Evolutionary conservation across 2,329 filamentous ascomycete species (phyloP), one percentile per base, ranked within the genome.

Genomic region (Ceratocystis harringtonii): DNA sequence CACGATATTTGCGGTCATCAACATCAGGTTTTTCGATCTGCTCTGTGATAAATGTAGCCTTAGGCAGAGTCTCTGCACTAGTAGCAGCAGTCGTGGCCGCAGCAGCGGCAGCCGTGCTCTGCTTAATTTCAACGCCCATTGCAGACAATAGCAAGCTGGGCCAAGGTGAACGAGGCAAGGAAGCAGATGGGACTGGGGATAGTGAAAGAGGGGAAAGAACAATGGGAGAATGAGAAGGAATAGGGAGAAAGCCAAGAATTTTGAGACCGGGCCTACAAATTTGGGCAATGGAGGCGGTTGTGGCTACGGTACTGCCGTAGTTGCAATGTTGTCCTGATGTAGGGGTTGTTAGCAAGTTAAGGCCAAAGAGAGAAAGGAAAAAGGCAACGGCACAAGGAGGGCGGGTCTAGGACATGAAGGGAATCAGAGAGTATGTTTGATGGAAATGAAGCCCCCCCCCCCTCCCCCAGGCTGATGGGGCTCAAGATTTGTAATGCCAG

Each of bases 1-100:
- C 90, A 66, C 92, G 83, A 74, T 99, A 99, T 41, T 84, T 82
- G 64, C 92, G 84, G 74, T 95, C 86, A 75, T 97, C 92, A 65
- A 95, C 81, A 69, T 86, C 85, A 5, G 91, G 90, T 72, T 89
- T 91, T 78, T 95, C 89, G 65, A 96, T 78, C 60, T 80, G 76
- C 72, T 95, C 88, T 43, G 89, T 85, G 69, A 90, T 69, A 22
- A 69, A 57, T 6, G 41, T 62, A 19, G 64, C 64, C 55, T 65
- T 32, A 2, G 3, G 36, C 43, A 22, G 28, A 6, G 41, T 28
- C 43, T 36, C 43, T 17, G 30, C 43, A 17, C n/a, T 17, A n/a
- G 45, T 28, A 15, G 15, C 22, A 36, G n/a, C 58, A 30, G 48
- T 25, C 2, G 22, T 48, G 19, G 48, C 25, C 43, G 45, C 22